phyloP scores from a whole-genome alignment of 148 eudicot species.

The Spergularia marina region DNA sequence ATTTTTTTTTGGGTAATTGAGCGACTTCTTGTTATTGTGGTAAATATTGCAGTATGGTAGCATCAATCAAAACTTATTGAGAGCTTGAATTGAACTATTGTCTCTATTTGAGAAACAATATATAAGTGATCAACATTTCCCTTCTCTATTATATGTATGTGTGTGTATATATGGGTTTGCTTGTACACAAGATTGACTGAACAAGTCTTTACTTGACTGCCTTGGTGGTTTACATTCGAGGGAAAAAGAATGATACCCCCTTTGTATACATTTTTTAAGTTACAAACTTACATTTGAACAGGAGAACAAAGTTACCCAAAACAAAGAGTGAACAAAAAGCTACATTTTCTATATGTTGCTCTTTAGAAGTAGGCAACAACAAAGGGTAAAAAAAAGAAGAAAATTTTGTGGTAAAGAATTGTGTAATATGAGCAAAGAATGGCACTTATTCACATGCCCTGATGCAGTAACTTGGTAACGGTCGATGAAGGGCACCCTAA shows the following conservation, averaged over 20 bases:
- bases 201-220: not conserved
- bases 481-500: constrained; percentile 1
- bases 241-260: no score
- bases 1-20: no score
- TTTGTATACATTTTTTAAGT: not conserved
- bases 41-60: no score
- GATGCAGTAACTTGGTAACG: not conserved
- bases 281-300: not conserved
- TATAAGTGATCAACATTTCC: not conserved
- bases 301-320: no score
- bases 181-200: constrained; percentile 3
- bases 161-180: not conserved
- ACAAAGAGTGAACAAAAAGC: not conserved
- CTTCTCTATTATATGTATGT: not conserved
- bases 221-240: not conserved
- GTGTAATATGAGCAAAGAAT: not conserved
- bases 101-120: no score
- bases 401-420: not conserved
- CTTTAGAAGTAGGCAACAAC: not conserved
- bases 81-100: no score
- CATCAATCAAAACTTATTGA: no score
- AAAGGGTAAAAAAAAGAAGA: not conserved
- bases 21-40: no score
- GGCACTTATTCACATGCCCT: constrained; percentile 7
- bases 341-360: not conserved